Base-by-base conservation (phyloP, 2,329 filamentous ascomycete genomes). In the Ceratocystis huliohia region DNA sequence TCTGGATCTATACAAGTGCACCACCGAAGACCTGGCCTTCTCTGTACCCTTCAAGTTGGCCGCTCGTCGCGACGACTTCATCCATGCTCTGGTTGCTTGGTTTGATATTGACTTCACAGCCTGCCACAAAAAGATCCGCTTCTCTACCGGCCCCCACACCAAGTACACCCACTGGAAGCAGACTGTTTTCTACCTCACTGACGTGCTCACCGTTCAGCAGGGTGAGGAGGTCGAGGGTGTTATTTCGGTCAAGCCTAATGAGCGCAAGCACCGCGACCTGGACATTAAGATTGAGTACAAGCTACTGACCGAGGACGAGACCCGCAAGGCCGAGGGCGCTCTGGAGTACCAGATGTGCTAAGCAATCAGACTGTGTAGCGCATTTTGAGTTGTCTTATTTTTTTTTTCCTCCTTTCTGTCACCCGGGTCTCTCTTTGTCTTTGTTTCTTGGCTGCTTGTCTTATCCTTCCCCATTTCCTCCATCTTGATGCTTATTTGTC, bases 91-190 rank as follows among this genome's bases (percentile, higher is more conserved):
- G 66, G 95, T 99, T 71, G 89, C 93, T 10, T 99, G 94, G 94
- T 99, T 99, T 79, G 94, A 99, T 75, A 97, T 99, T 72, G 93
- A 97, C 74, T 99, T 99, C 79, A 89, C 89, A 64, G 92, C 91
- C 68, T 97, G 94, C 84, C 94, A 99, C 84, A 97, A 97, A 84
- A 89, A 91, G 41, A 91, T 99, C 74, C 85, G 87, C 74, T 99
- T 99, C 83, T 96, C 90, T 65, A 99, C 94, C 20, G 94, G 94
- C 25, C 94, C 94, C 33, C 94, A 97, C 79, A 95, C 93, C 72
- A 97, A 96, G 80, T 97, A 97, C 80, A 99, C 94, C 20, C 94
- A 99, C 83, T 99, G 94, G 94, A 99, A 99, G 81, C 94, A 99
- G 81, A 99, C 94, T 13, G 94, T 99, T 69, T 97, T 99, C 80